phyloP scores from a whole-genome alignment of 169 alveolate species.

The Theileria sp. region DNA sequence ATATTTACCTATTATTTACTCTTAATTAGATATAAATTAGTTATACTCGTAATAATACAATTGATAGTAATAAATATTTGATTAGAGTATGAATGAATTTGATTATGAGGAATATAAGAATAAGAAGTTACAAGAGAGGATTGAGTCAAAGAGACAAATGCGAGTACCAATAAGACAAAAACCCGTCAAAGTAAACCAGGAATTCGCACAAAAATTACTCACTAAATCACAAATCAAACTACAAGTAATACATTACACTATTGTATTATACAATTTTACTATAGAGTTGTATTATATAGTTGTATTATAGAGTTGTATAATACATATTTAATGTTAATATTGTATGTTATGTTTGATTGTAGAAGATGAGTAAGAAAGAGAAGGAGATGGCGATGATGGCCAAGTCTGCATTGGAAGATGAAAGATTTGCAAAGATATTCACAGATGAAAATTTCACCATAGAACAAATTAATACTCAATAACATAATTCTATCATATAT shows the following conservation, averaged over 20 bases:
- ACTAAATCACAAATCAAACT: conserved; percentile 18
- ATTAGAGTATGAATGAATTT: conserved; percentile 40
- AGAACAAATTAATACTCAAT: conserved; percentile 49
- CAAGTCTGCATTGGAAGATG: conserved; percentile 62
- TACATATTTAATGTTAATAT: too few species aligned
- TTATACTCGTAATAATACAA: too few species aligned
- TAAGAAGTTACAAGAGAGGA: conserved; percentile 59
- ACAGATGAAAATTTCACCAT: conserved; percentile 68
- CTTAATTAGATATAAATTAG: too few species aligned
- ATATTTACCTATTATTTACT: too few species aligned
- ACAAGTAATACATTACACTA: conserved; percentile 10
- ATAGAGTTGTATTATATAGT: neutral
- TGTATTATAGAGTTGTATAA: too few species aligned
- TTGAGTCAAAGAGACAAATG: conserved; percentile 63
- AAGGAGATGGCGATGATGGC: conserved; percentile 54
- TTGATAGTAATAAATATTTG: too few species aligned
- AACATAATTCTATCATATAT: too few species aligned
- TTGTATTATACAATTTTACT: neutral
- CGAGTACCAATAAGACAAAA: conserved; percentile 56
- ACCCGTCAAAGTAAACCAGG: conserved; percentile 57
- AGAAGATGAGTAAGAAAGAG: conserved; percentile 57
- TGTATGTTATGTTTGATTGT: neutral
- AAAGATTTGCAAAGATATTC: conserved; percentile 53
- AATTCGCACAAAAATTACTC: conserved; percentile 44
- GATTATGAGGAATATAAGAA: conserved; percentile 54